Evolutionary conservation across 2,329 filamentous ascomycete genomes (phyloP).

Genomic region (Paecilomyces formosus): DNA sequence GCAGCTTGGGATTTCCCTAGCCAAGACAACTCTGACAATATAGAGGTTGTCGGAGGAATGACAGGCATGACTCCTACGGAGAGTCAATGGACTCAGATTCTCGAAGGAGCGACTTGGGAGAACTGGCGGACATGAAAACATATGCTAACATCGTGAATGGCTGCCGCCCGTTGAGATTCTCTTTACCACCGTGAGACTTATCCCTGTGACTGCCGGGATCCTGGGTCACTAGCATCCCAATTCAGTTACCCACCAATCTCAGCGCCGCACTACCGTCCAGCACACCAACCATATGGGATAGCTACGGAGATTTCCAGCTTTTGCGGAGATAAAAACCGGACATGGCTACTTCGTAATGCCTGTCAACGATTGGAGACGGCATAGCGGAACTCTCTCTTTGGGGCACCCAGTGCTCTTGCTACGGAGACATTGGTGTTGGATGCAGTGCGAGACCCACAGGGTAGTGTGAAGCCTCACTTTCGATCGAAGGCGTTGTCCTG

Average conservation of each 20-base stretch:
- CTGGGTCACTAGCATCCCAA: not conserved
- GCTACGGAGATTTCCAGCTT: no score
- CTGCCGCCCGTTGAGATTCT: not conserved
- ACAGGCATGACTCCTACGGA: constrained; percentile 20
- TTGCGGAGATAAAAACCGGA: no score
- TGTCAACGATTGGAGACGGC: no score
- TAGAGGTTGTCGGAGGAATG: constrained; percentile 8
- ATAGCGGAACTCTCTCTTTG: no score
- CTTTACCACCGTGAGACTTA: not conserved
- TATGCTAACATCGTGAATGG: not conserved
- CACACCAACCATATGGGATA: no score
- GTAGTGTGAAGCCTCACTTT: not conserved
- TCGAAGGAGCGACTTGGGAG: constrained; percentile 19
- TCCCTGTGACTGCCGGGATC: not conserved
- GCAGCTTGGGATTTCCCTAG: constrained; percentile 22
- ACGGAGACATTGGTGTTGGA: not conserved
- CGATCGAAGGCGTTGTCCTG: not conserved
- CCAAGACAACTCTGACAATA: constrained; percentile 8
- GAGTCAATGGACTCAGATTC: constrained; percentile 28
- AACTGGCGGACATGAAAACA: constrained; percentile 13
- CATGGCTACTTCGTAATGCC: no score
- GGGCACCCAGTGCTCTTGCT: not conserved
- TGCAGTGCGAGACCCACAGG: not conserved
- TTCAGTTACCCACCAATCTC: not conserved
- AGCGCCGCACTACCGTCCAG: not conserved